Evolutionary conservation across 2,329 filamentous ascomycete species (phyloP).

Genomic region (Fusarium burgessii): DNA sequence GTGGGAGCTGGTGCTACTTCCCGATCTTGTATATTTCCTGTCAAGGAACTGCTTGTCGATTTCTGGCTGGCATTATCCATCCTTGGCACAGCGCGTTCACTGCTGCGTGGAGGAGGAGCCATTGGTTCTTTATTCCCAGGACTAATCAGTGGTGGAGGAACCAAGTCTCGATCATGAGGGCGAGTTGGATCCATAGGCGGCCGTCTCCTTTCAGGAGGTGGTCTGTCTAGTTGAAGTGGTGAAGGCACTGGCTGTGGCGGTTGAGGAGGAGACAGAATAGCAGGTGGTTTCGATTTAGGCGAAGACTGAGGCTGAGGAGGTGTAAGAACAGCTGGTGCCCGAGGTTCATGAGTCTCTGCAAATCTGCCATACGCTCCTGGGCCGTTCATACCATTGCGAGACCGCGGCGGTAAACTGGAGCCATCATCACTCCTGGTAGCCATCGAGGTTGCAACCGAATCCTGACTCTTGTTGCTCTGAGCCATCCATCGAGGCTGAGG

Average conservation of each 20-base stretch:
- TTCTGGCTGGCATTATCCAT: constrained; percentile 56
- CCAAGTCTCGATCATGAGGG: constrained; percentile 66
- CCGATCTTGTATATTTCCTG: constrained; percentile 51
- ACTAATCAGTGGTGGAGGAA: constrained; percentile 70
- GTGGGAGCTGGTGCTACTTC: constrained; percentile 41
- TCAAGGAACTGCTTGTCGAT: constrained; percentile 44
- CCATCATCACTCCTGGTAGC: constrained; percentile 63
- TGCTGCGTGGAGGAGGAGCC: constrained; percentile 64
- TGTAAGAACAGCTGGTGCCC: constrained; percentile 30
- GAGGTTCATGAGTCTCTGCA: constrained; percentile 48
- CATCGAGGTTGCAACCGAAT: constrained; percentile 65
- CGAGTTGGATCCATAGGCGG: constrained; percentile 74
- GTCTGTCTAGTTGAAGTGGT: constrained; percentile 54
- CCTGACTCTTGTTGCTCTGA: constrained; percentile 67
- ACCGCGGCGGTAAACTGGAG: constrained; percentile 63
- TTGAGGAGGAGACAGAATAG: constrained; percentile 38
- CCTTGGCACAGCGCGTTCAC: constrained; percentile 60
- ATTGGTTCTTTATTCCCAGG: constrained; percentile 59
- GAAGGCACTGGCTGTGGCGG: constrained; percentile 44
- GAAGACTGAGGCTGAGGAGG: constrained; percentile 43
- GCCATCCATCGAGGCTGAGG: constrained; percentile 61
- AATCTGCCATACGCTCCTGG: constrained; percentile 55
- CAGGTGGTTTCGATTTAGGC: constrained; percentile 42
- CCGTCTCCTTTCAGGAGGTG: constrained; percentile 71
- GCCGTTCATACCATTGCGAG: constrained; percentile 62